Base-by-base conservation (phyloP, 176 grass and related monocot species). In the Alloteropsis semialata region DNA sequence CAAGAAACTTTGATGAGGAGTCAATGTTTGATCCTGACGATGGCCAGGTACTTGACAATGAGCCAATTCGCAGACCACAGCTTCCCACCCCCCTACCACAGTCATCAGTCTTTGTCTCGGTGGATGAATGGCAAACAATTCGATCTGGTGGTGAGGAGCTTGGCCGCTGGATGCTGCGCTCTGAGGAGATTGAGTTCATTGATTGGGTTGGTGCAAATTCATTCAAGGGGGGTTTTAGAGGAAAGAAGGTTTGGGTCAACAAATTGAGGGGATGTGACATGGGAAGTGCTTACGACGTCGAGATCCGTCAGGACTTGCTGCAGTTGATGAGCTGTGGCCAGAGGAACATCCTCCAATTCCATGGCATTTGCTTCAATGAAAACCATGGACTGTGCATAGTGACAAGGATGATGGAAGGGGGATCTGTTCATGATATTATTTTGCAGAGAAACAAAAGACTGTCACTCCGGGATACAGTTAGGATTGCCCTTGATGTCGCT, bases 251-350 rank as follows among this genome's bases (percentile, higher is more conserved):
- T 55, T 99, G 96, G 96, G 89, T 93, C 21, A 96, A 93, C 82
- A 99, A 99, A 75, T 58, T 99, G 62, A 93, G 92, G 89, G 96
- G 96, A 3, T 99, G 96, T 57, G 93, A 99, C 77, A 91, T 88
- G 76, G 96, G 96, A 25, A 92, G 85, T 79, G 89, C 91, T 27
- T 99, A 99, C 41, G 96, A 99, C 16, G 81, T 99, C 0, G 96
- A 99, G 87, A 86, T 96, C 50, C 88, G 96, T 48, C 92, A 90
- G 76, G 96, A 99, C 86, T 82, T 99, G 80, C 62, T 99, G 61
- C 93, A 99, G 78, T 72, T 99, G 81, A 99, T 99, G 93, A 99
- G 93, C 91, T 94, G 96, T 46, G 93, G 91, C 14, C 96, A 99
- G 63, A 93, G 70, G 86, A 99, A 89, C 81, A 99, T 96, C 85